Evolutionary conservation across 495 filamentous ascomycete genomes (phyloP), one percentile per base, ranked within the genome.

Genomic region (Trichoderma asperelloides): DNA sequence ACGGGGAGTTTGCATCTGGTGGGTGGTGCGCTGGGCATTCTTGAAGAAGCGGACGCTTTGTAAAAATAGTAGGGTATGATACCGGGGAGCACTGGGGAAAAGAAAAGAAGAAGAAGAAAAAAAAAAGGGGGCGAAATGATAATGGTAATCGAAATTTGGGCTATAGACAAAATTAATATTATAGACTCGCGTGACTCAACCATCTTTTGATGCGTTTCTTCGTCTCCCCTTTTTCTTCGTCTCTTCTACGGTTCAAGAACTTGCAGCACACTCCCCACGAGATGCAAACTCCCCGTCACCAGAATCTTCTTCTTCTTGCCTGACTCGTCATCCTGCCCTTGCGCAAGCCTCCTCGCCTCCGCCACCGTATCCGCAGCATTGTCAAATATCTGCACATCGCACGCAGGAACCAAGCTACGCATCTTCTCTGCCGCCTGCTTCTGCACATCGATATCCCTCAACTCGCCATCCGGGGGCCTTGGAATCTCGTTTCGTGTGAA

Each of bases 251-350:
- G 71, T 73, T 92, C 91, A 64, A 98, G 78, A 6, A 89, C 86
- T 74, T 90, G 89, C 37, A 97, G 76, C 67, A 92, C 80, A 0
- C 90, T 89, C 4, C 94, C 93, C 1, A 96, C 91, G 11, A 98
- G 82, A 79, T 97, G 91, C 68, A 97, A 81, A 74, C 92, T 96
- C 7, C 94, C 94, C 23, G 94, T 97, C 39, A 92, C 80, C 25
- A 91, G 74, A 3, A 86, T 74, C 60, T 66, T 71, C 63, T 63
- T 66, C 28, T 7, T 40, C 70, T n/a, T n/a, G n/a, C 62, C 72
- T 25, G 67, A 66, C 15, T 67, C 62, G 13, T 7, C 33, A 37
- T 68, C 47, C 43, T 57, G 68, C 33, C 63, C 72, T 12, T 60
- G 60, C 6, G 67, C 66, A 12, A 74, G 66, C 25, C 23, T 30